Conservation (phyloP, 139 green algal genomes). For the Micromonas pusilla region DNA sequence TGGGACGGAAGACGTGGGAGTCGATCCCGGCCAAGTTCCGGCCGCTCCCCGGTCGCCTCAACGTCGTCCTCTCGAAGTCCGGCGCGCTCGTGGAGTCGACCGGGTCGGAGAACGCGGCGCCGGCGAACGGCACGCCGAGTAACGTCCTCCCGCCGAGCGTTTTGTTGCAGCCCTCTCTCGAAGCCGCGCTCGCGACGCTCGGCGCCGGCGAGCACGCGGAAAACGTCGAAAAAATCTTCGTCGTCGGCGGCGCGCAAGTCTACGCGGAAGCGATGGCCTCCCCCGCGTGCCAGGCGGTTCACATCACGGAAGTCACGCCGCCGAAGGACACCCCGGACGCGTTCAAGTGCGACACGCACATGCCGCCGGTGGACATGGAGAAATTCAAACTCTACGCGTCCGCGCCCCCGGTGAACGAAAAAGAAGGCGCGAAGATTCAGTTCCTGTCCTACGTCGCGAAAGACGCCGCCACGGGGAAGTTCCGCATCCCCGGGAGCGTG, state of each 20-base stretch:
- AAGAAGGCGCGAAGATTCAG: neutral
- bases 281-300: constrained; percentile 69
- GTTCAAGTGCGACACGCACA: constrained; percentile 83
- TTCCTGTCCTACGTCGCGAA: constrained; percentile 13
- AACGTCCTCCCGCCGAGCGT: constrained; percentile 47
- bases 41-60: constrained; percentile 80
- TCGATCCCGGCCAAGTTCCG: constrained; percentile 86
- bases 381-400: constrained; percentile 67
- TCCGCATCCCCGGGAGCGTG: neutral
- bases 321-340: constrained; percentile 26
- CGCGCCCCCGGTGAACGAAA: constrained; percentile 1
- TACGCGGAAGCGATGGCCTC: constrained; percentile 57
- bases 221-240: constrained; percentile 78
- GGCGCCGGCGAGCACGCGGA: constrained; percentile 23
- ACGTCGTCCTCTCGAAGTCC: constrained; percentile 82
- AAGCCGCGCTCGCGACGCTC: constrained; percentile 64
- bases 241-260: constrained; percentile 92
- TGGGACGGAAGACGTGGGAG: constrained; percentile 97
- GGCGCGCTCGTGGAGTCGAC: neutral
- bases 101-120: constrained; percentile 20
- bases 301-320: constrained; percentile 66
- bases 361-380: constrained; percentile 59
- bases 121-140: neutral
- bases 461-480: neutral
- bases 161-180: constrained; percentile 52